These are phyloP conservation scores for Fusarium protoensiforme DNA, from an alignment of 2,329 filamentous ascomycete species.

Conservation along the genomic window DNA sequence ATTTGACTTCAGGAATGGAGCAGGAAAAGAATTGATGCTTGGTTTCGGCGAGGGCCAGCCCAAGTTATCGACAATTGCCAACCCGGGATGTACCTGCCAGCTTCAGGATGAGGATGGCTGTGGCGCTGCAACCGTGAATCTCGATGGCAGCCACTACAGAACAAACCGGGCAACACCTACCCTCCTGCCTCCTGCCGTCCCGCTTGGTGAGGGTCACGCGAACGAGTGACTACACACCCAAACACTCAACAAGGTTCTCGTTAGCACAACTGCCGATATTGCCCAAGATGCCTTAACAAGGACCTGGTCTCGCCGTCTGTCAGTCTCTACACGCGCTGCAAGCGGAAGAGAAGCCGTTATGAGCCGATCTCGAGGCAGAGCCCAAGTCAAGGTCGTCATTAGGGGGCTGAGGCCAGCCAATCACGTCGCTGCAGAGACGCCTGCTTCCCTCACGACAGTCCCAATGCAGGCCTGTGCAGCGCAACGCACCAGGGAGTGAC, in stretches of 20 bases:
- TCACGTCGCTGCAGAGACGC: constrained; percentile 18
- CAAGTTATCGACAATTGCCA: neutral
- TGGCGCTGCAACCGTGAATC: constrained; percentile 10
- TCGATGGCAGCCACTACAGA: constrained; percentile 18
- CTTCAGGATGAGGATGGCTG: neutral
- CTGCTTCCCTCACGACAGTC: constrained; percentile 20
- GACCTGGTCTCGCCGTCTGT: neutral
- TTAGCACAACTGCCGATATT: neutral
- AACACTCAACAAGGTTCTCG: neutral
- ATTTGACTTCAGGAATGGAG: neutral
- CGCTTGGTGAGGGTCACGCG: neutral
- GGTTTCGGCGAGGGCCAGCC: neutral
- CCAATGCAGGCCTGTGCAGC: constrained; percentile 32
- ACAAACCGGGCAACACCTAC: neutral
- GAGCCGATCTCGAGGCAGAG: constrained; percentile 22
- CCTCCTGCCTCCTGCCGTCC: neutral
- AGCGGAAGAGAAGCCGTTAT: constrained; percentile 1
- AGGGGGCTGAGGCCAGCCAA: constrained; percentile 25
- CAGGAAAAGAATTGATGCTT: neutral
- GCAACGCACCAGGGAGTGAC: constrained; percentile 1
- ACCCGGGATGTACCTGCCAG: neutral
- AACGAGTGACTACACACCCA: neutral
- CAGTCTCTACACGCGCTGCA: neutral
- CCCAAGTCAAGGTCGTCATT: constrained; percentile 38
- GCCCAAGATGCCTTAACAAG: neutral